Evolutionary conservation across 2,329 filamentous ascomycete genomes (phyloP), one percentile per base, ranked within the genome.

Genomic region (Xylaria sp.): DNA sequence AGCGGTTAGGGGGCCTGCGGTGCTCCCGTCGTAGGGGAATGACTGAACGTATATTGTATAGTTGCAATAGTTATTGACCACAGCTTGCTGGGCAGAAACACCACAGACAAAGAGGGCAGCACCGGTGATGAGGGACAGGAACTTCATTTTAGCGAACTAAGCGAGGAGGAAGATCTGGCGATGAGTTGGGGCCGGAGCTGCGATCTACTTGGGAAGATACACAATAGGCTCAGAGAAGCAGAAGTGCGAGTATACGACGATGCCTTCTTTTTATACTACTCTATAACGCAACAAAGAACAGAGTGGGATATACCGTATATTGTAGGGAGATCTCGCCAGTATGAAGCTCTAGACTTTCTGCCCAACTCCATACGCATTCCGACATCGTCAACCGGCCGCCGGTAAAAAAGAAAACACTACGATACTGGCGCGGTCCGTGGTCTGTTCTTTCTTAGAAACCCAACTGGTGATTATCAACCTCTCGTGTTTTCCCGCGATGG

Each of bases 21-120:
- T 65, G 35, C 73, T 72, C 5, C 77, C 76, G 55, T 78, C 72
- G 51, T 75, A 79, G 40, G 79, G 79, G 63, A 74, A 76, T 3
- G 79, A 81, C 74, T 81, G 79, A 47, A 80, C 78, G 64, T 77
- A 81, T 73, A 80, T 69, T 2, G 75, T 65, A 3, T 40, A 61
- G 3, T 65, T 23, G 72, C 80, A 82, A 65, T 71, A 73, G 75
- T 81, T 81, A 57, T 73, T 74, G 65, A 82, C 79, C 40, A 76
- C 65, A 63, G 79, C 80, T 66, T 79, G 71, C 65, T 80, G 75
- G 66, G 78, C 78, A 27, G 78, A 75, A 63, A 72, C 72, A 58
- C 68, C 73, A 42, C 73, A 67, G 12, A 16, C 47, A 37, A 23
- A 10, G 23, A 53, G 16, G 1, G 35, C 32, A 42, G n/a, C 54